phyloP scores from a whole-genome alignment of 2,329 filamentous ascomycete species.

The Pseudogymnoascus sp. region DNA sequence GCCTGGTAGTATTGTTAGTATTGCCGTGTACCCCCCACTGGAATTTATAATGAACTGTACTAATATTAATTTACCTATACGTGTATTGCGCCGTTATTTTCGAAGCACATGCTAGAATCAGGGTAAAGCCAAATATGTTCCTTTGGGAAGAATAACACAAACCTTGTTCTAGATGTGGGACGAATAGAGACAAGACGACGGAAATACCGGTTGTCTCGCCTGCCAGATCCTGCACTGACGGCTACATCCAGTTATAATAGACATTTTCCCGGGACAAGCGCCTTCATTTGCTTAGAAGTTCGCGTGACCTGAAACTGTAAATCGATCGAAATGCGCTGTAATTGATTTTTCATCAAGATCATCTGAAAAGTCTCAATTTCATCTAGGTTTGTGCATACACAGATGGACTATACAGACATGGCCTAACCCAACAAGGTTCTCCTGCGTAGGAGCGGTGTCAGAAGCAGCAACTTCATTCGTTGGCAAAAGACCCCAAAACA shows the following conservation, averaged over 20 bases:
- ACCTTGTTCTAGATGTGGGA: not conserved
- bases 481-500: not conserved
- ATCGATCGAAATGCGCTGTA: not conserved
- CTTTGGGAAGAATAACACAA: not conserved
- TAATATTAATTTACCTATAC: not conserved
- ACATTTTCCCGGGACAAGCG: not conserved
- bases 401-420: not conserved
- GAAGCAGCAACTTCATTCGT: not conserved
- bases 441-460: not conserved
- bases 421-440: not conserved
- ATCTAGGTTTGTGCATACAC: conserved; percentile 3
- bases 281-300: not conserved
- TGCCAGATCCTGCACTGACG: not conserved
- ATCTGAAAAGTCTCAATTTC: conserved; percentile 2
- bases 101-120: not conserved
- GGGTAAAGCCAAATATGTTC: not conserved
- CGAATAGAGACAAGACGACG: not conserved
- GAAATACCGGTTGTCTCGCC: conserved; percentile 5
- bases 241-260: not conserved
- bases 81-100: not conserved
- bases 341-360: not conserved
- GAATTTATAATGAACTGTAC: not conserved
- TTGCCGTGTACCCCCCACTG: not conserved
- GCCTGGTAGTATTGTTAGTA: not conserved
- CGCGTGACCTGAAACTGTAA: not conserved